Base-by-base conservation (phyloP, 106 monocot genomes). In the Dioscorea dumetorum region DNA sequence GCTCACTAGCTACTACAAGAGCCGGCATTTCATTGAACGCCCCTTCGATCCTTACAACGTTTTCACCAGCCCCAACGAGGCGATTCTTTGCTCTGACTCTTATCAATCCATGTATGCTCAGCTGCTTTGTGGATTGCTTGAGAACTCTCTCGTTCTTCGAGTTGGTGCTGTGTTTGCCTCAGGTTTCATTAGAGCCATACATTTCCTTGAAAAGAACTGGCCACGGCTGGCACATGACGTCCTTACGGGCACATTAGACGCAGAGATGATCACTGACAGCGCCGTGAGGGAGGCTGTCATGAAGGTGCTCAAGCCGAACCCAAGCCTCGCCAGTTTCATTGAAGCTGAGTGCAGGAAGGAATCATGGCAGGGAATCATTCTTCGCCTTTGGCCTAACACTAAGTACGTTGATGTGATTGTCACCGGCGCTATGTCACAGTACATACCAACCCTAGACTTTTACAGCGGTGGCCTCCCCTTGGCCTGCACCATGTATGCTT, bases 81-180 rank as follows among this genome's bases (percentile, higher is more conserved):
- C 94, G 34, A 78, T 94, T 21, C 86, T 94, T 20, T 94, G 89
- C 75, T 15, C 64, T 13, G 87, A 94, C 68, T 76, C 90, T 6
- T 87, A 87, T 75, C 94, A 94, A 60, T 86, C 86, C 81, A 94
- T 94, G 94, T 94, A 94, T 69, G 69, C 86, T 13, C 94, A 94
- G 62, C 74, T 94, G 5, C 82, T 94, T 20, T 94, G 94, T 24
- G 94, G 94, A 18, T 77, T 94, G n/a, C 48, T 78, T 12, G 84
- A 82, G 57, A 74, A 65, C 60, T 13, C 49, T 20, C 79, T 90
- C 4, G 94, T 94, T 22, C 75, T 94, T 56, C 94, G 94, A 8
- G 94, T 90, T 10, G 94, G 94, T 17, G 84, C 94, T 21, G 90
- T 90, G 50, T 94, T 94, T 63, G 94, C 94, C 16, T 94, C 90